These are phyloP conservation scores for Penicillium pancosmium DNA, from an alignment of 495 filamentous ascomycete species.

Conservation along the genomic window DNA sequence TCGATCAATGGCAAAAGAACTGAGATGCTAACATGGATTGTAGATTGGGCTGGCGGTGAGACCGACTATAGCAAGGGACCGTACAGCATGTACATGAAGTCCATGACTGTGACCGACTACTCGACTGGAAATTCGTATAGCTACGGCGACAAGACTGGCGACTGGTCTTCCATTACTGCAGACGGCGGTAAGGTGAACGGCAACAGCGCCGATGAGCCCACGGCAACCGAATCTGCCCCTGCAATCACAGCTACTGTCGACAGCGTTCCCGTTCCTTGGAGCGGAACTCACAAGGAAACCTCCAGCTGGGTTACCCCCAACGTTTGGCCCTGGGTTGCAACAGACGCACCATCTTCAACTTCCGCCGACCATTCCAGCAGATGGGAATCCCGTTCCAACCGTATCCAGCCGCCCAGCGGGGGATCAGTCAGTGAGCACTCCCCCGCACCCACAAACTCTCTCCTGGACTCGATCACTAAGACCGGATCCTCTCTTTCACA, in stretches of 20 bases:
- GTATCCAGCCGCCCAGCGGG: slow-evolving; percentile 50
- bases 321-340: slow-evolving; percentile 64
- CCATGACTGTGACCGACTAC: slow-evolving; percentile 80
- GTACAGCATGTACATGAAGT: slow-evolving; percentile 82
- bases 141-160: slow-evolving; percentile 75
- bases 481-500: slow-evolving; percentile 22
- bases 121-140: slow-evolving; percentile 82
- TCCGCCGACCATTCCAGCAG: slow-evolving; percentile 59
- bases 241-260: slow-evolving; percentile 57
- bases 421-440: slow-evolving; percentile 54
- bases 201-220: slow-evolving; percentile 41
- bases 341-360: slow-evolving; percentile 46
- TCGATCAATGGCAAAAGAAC: not conserved
- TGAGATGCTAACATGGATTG: slow-evolving; percentile 21
- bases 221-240: slow-evolving; percentile 48
- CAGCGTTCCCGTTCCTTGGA: slow-evolving; percentile 61
- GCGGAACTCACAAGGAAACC: slow-evolving; percentile 62
- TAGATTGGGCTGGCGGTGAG: slow-evolving; percentile 81
- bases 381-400: slow-evolving; percentile 73
- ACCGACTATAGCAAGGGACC: slow-evolving; percentile 81
- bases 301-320: slow-evolving; percentile 53
- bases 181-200: slow-evolving; percentile 69
- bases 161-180: slow-evolving; percentile 78
- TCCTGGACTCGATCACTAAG: slow-evolving; percentile 18
- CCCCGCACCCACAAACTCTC: slow-evolving; percentile 21